Conservation (phyloP, 169 alveolate species). For the Besnoitia besnoiti region DNA sequence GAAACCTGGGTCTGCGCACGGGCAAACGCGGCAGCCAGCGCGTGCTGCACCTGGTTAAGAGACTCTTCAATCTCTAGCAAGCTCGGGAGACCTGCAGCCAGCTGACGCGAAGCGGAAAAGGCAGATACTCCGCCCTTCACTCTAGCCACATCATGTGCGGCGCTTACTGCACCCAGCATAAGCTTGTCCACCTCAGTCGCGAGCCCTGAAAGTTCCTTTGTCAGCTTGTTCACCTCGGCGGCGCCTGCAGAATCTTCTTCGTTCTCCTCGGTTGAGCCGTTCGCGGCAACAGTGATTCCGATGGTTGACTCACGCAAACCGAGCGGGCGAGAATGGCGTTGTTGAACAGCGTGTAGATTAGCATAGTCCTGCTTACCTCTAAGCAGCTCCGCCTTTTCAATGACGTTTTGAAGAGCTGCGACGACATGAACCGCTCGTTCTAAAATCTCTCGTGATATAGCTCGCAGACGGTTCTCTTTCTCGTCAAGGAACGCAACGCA, state of each 20-base stretch:
- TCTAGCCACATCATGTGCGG: background rate
- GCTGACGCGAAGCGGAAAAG: background rate
- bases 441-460: background rate
- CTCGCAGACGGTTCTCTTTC: background rate
- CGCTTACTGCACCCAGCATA: background rate
- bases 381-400: background rate
- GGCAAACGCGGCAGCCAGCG: background rate
- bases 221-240: background rate
- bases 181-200: background rate
- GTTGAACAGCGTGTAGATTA: background rate
- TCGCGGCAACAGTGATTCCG: background rate
- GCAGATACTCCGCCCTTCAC: background rate
- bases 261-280: background rate
- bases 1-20: background rate
- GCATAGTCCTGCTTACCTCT: background rate
- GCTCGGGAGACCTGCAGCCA: background rate
- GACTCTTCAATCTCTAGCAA: background rate
- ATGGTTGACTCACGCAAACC: too few relatives aligned
- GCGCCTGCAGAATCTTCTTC: background rate
- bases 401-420: background rate
- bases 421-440: background rate
- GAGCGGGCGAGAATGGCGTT: background rate
- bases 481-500: background rate
- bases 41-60: background rate
- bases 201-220: background rate